phyloP scores from a whole-genome alignment of 768 basidiomycete genomes.

The Mycena metata region DNA sequence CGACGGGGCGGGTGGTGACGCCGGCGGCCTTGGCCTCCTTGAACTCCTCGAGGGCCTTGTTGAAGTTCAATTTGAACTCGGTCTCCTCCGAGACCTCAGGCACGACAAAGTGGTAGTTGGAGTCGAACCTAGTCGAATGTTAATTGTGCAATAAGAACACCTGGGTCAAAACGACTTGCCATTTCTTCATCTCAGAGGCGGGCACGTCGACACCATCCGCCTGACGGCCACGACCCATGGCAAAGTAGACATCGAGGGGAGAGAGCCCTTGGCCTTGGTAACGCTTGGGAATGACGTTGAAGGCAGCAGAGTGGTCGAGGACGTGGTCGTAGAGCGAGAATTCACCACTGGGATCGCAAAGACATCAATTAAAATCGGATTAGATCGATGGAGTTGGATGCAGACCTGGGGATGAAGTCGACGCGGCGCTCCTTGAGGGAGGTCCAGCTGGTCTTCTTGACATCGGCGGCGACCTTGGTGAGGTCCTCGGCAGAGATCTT shows the following conservation, averaged over 20 bases:
- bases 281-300: conserved; percentile 97
- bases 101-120: conserved; percentile 99
- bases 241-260: conserved; percentile 95
- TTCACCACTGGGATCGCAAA: conserved; percentile 78
- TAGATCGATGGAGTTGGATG: conserved; percentile 36
- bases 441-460: conserved; percentile 91
- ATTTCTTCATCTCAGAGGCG: conserved; percentile 99
- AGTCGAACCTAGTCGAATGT: conserved; percentile 82
- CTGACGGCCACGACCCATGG: conserved; percentile 99
- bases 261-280: conserved; percentile 90
- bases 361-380: conserved; percentile 36
- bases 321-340: conserved; percentile 99
- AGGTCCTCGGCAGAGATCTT: conserved; percentile 91
- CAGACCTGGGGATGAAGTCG: conserved; percentile 92
- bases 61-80: conserved; percentile 95
- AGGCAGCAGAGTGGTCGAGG: conserved; percentile 94
- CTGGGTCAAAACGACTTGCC: conserved; percentile 65
- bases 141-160: conserved; percentile 27
- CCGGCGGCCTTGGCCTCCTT: conserved; percentile 94
- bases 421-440: conserved; percentile 88
- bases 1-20: conserved; percentile 91
- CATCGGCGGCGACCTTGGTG: conserved; percentile 86
- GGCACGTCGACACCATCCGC: conserved; percentile 95
- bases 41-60: conserved; percentile 95
- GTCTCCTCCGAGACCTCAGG: conserved; percentile 93